Base-by-base conservation (phyloP, 495 filamentous ascomycete species). In the Aspergillus sclerotioniger region DNA sequence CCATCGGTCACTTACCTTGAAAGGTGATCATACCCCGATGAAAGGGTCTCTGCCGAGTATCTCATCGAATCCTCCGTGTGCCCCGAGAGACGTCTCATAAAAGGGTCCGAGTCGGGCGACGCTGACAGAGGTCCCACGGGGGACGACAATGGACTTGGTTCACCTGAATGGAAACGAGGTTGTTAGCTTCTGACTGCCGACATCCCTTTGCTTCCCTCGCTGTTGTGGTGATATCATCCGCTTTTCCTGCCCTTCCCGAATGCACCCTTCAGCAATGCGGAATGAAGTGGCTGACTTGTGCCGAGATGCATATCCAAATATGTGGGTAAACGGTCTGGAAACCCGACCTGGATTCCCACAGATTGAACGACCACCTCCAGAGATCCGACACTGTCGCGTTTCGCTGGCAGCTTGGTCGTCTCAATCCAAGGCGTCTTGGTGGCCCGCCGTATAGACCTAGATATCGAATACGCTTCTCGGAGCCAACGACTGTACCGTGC, bases 11-110 rank as follows among this genome's bases (percentile, higher is more conserved):
- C 72, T 51, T 61, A 79, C 76, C 76, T 77, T 59, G 75, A 64
- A 53, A 76, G 62, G 60, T 69, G 63, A 46, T 80, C 78, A 68
- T 75, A 76, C 52, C 72, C 77, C 46, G 67, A 71, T 32, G 74
- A 71, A 13, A 72, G 51, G 50, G 72, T 73, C 52, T 78, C 76
- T 39, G 73, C 67, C 13, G 79, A 76, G 46, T 70, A 69, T 65
- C 69, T 76, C 65, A 76, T 60, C 52, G 72, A 67, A 35, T 67
- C 70, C 44, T 72, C 62, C 39, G 63, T 69, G 57, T 80, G 69
- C 21, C 81, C 71, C 25, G 72, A 69, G 53, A 90, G 79, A 64
- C 85, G 87, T 84, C 85, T 72, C 53, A 89, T 75, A 31, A 62
- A 71, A 41, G 69, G 64, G 57, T 72, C 69, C 29, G 67, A 66